Evolutionary conservation across 2,329 filamentous ascomycete species (phyloP).

Genomic region (Scopulariopsis brevicaulis): DNA sequence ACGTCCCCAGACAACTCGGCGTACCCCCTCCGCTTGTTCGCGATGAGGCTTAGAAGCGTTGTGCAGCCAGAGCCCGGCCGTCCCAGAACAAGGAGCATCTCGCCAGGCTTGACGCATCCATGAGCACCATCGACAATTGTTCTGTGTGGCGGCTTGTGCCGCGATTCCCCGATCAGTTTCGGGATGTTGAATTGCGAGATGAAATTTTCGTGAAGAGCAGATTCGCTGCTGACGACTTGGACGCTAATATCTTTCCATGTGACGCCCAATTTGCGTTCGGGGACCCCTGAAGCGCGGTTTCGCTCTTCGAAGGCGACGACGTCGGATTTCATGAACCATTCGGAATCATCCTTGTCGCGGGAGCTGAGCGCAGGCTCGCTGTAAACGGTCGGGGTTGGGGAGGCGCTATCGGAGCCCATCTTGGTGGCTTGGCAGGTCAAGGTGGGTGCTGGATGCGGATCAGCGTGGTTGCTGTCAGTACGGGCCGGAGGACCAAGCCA

Average conservation of each 20-base stretch:
- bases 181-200: slow-evolving; percentile 45
- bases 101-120: slow-evolving; percentile 60
- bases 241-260: slow-evolving; percentile 2
- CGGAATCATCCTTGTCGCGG: not conserved
- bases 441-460: no score
- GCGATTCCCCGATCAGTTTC: slow-evolving; percentile 38
- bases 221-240: not conserved
- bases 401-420: not conserved
- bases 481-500: no score
- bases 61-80: slow-evolving; percentile 61
- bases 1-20: slow-evolving; percentile 46
- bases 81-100: slow-evolving; percentile 61
- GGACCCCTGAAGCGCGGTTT: not conserved
- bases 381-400: not conserved
- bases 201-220: slow-evolving; percentile 48
- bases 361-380: not conserved
- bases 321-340: not conserved
- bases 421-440: not conserved
- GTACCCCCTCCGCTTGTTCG: slow-evolving; percentile 52
- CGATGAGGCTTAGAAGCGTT: slow-evolving; percentile 57
- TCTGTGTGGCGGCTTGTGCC: slow-evolving; percentile 44
- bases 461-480: no score
- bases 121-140: slow-evolving; percentile 55
- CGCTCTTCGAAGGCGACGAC: not conserved
- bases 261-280: not conserved